Conservation (phyloP, 176 grass and related monocot genomes). For the Ensete ventricosum region DNA sequence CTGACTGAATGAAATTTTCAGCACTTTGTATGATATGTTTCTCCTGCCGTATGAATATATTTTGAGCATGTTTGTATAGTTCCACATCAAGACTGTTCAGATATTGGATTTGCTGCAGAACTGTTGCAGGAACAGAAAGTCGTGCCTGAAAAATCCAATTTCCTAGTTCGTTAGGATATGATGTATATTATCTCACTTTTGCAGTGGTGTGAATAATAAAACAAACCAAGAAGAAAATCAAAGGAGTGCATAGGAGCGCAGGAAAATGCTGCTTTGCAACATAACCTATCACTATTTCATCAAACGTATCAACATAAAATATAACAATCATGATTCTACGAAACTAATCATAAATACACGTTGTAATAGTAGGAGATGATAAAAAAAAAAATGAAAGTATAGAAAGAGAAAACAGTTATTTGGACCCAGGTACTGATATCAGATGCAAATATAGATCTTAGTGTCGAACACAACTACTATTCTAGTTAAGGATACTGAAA, state of each 20-base stretch:
- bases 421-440: too few relatives aligned
- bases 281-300: neutral
- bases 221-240: neutral
- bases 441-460: too few relatives aligned
- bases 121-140: conserved; percentile 37
- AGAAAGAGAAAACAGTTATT: too few relatives aligned
- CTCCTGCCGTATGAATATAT: conserved; percentile 61
- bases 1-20: neutral
- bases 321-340: too few relatives aligned
- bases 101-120: conserved; percentile 61
- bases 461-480: too few relatives aligned
- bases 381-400: too few relatives aligned
- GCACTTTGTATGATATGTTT: conserved; percentile 38
- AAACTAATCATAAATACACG: too few relatives aligned
- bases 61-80: conserved; percentile 80
- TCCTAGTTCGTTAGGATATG: neutral
- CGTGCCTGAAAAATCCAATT: conserved; percentile 51
- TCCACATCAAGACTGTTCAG: conserved; percentile 87
- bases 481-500: too few relatives aligned
- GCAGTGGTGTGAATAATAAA: neutral
- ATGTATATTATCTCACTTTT: neutral
- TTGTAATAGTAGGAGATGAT: too few relatives aligned
- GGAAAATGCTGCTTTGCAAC: neutral
- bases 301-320: too few relatives aligned
- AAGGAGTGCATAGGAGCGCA: neutral